Conservation (phyloP, 2,329 filamentous ascomycete genomes). For the Zelopaecilomyces penicillatus region DNA sequence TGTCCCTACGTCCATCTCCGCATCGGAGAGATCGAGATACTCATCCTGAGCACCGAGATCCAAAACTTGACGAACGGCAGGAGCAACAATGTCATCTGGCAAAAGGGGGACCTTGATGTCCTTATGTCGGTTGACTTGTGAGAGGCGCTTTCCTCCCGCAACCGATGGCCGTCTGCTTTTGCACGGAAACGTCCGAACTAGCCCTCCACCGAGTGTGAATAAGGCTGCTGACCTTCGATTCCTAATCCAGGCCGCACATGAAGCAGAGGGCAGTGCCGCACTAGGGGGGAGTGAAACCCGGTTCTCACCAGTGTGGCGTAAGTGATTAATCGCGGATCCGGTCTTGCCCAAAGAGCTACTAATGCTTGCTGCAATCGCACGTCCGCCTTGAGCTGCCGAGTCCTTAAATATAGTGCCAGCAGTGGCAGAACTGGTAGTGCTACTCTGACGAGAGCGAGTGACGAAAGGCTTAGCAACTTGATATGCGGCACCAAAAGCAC, state of each 20-base stretch:
- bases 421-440: slow-evolving; percentile 21
- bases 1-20: slow-evolving; percentile 45
- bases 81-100: slow-evolving; percentile 50
- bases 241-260: slow-evolving; percentile 58
- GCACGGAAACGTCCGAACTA: slow-evolving; percentile 57
- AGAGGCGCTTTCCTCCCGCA: slow-evolving; percentile 42
- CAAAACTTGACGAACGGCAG: slow-evolving; percentile 46
- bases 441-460: slow-evolving; percentile 43
- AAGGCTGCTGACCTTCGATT: slow-evolving; percentile 54
- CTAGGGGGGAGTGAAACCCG: slow-evolving; percentile 59
- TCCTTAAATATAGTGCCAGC: slow-evolving; percentile 42
- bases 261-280: slow-evolving; percentile 42
- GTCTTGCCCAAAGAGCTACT: slow-evolving; percentile 67
- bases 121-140: slow-evolving; percentile 49
- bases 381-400: slow-evolving; percentile 60
- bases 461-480: slow-evolving; percentile 57
- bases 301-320: slow-evolving; percentile 69
- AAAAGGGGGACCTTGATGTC: slow-evolving; percentile 60
- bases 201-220: slow-evolving; percentile 56
- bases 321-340: slow-evolving; percentile 59
- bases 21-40: slow-evolving; percentile 44
- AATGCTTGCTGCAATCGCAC: slow-evolving; percentile 64
- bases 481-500: slow-evolving; percentile 60
- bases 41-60: slow-evolving; percentile 43
- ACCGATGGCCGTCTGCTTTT: slow-evolving; percentile 47